Percentiles rank a stretch among this genome's conserved stretches.
phyloP scores from a whole-genome alignment of 2,329 filamentous ascomycete species.

The Colletotrichum sp. region DNA sequence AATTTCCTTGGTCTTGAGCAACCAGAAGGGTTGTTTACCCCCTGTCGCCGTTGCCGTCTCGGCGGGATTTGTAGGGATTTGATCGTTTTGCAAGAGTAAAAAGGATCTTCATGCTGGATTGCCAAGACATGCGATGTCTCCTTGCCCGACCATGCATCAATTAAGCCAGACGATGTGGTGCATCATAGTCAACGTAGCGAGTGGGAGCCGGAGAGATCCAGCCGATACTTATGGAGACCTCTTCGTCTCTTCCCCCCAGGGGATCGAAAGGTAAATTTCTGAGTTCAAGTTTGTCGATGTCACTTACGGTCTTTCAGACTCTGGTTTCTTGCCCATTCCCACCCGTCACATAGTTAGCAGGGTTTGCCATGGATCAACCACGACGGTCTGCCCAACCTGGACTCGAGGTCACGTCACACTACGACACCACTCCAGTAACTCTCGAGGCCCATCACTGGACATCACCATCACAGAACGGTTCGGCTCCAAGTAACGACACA shows the following conservation, averaged over 20 bases:
- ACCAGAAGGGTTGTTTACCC: neutral
- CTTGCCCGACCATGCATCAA: neutral
- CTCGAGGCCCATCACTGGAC: neutral
- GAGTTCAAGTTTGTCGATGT: neutral
- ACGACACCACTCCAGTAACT: neutral
- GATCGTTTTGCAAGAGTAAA: neutral
- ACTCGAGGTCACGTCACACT: neutral
- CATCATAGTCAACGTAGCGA: neutral
- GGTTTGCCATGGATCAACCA: neutral
- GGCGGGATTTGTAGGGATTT: neutral
- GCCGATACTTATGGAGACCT: neutral
- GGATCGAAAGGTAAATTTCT: neutral
- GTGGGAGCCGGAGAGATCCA: neutral
- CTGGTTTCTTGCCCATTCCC: neutral
- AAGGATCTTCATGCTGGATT: neutral
- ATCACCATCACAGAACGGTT: neutral
- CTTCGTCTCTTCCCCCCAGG: neutral
- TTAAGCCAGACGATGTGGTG: neutral
- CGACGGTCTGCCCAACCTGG: neutral
- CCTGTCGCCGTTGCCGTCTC: neutral
- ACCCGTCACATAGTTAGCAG: neutral
- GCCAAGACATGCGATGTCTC: neutral
- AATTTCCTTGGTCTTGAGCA: neutral
- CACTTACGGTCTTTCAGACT: neutral
- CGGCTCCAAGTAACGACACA: neutral